Base-by-base conservation (phyloP, 169 alveolate species). In the Plasmodium vinckei region DNA sequence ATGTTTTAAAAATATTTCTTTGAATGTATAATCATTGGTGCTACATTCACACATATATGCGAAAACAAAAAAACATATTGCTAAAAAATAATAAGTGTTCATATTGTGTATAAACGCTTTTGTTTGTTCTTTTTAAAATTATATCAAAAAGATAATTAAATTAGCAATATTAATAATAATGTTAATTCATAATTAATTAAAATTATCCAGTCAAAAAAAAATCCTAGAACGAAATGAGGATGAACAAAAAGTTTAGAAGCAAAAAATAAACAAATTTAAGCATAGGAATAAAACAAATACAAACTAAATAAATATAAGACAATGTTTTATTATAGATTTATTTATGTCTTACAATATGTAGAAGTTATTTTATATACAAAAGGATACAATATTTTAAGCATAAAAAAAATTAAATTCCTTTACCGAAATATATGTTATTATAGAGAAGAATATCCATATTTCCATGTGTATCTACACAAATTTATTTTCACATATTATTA, bases 401-500 rank as follows among this genome's bases (percentile, higher is more conserved):
- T 4, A 33, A 33, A 33, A 27, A 33, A 33, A 33, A 33, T 33
- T 33, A 33, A 33, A 33, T 33, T 3, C 7, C 5, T 33, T 33
- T 33, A 33, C 42, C 42, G 42, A 33, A 33, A 33, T 33, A 33
- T 3, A 33, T 33, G 42, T 33, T 33, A 33, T 33, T 33, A 33
- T 33, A 33, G 42, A 33, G 42, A 33, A 33, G 42, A 33, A 33
- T 33, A 4, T 4, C 47, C 87, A 51, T 51, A 9, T 27, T 39
- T 2, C 23, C 33, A 56, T 56, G 88, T 77, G 88, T 77, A 77
- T 49, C 56, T 77, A 77, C 88, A 77, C 88, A 64, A 64, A n/a
- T 63, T 9, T 63, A 56, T 75, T 46, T 63, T 15, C 3, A 60
- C 63, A 47, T 6, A 44, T 19, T 21, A 44, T 44, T 64, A 23